A percentile compares a stretch with the other conserved stretches of the same genome.
Evolutionary conservation across 257 asterid genomes (phyloP).

Genomic region (Fraxinus anomala): DNA sequence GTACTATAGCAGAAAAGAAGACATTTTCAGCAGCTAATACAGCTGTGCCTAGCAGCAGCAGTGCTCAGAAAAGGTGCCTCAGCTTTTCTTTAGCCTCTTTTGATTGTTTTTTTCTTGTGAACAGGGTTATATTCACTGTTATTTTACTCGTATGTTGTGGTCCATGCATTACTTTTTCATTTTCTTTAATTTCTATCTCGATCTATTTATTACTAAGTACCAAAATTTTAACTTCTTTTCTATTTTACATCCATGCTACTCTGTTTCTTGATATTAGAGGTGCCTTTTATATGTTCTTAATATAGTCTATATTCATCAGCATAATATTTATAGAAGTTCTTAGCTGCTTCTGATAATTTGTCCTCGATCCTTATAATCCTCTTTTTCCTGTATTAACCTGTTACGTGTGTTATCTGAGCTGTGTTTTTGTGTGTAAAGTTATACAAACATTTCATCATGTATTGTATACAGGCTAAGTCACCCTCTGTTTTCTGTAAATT

Average conservation of each 20-base stretch:
- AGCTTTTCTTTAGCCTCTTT: constrained; percentile 25
- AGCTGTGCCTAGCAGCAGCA: constrained; percentile 62
- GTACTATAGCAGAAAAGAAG: constrained; percentile 55
- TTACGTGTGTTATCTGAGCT: not conserved
- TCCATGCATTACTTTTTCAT: not conserved
- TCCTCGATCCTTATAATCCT: constrained; percentile 3
- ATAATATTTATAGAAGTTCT: too few relatives aligned
- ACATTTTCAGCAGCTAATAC: constrained; percentile 62
- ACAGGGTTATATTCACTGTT: constrained; percentile 44
- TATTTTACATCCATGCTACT: not conserved
- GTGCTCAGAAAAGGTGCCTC: constrained; percentile 81
- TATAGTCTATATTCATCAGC: too few relatives aligned
- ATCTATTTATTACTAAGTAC: not conserved
- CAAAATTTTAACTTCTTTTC: not conserved
- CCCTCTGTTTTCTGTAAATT: not conserved
- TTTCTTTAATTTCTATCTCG: not conserved
- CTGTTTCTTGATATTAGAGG: not conserved
- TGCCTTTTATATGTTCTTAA: too few relatives aligned
- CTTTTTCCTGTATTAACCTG: not conserved
- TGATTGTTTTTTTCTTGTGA: constrained; percentile 32
- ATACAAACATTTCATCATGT: not conserved
- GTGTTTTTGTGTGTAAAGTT: not conserved
- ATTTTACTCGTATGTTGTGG: not conserved
- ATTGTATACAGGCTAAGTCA: not conserved
- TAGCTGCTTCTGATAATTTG: not conserved